Base-by-base conservation (phyloP, 495 filamentous ascomycete species). In the Elasticomyces elasticus region DNA sequence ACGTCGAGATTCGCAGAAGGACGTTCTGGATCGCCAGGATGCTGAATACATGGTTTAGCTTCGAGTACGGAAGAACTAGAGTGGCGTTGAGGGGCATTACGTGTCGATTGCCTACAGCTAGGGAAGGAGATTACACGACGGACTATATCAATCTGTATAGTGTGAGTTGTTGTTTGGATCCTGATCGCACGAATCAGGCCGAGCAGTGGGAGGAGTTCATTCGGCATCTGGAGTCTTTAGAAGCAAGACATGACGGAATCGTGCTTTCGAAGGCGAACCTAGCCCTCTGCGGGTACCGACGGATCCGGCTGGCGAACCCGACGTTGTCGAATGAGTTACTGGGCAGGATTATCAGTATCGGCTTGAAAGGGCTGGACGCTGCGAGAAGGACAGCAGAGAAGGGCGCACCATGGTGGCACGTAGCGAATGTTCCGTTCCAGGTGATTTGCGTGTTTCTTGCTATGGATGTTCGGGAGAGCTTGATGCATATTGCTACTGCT, bases 391-490 rank as follows among this genome's bases (percentile, higher is more conserved):
- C 78, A 66, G 58, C 62, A 0, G 50, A 44, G 0, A 52, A 58
- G 20, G 62, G 63, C 26, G 65, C 60, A n/a, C 74, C 75, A 0
- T 80, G 77, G 77, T 75, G 76, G 50, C 73, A 78, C 31, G 62
- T 76, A 4, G 70, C 73, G 13, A 72, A 76, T 40, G 71, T 75
- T 1, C 72, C 76, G 1, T 79, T 80, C 46, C 76, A 80, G 26
- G 71, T 71, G 38, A 67, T 75, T 28, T 75, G 74, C 50, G 58
- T 76, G 2, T 68, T 78, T 13, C 67, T 80, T 7, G 71, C 71
- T 12, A 69, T 80, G 53, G 74, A 76, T 46, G 74, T 66, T 0
- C 58, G 67, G 0, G 63, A 71, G 9, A 73, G 73, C 1, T 61
- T 79, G 9, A 60, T 64, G 7, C 63, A 74, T 51, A 62, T 80